Percentiles rank a stretch among this genome's conserved stretches.
Evolutionary conservation across 305 asterid species (phyloP).

Genomic region (Fraxinus ornus): DNA sequence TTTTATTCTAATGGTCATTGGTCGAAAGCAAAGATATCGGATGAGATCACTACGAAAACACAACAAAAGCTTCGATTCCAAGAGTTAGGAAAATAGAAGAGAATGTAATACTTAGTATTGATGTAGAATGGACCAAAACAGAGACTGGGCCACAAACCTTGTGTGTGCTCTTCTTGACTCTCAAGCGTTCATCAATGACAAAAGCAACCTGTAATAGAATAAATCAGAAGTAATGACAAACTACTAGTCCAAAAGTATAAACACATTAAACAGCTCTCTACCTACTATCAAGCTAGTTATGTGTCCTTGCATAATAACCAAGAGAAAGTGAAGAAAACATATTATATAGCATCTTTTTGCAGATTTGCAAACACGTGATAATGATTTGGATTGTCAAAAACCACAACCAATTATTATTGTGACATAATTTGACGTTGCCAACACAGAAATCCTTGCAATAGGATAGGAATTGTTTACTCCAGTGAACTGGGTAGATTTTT

Average conservation of each 20-base stretch:
- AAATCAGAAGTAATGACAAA: slow-evolving; percentile 16
- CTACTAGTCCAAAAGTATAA: slow-evolving; percentile 11
- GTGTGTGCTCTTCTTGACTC: slow-evolving; percentile 64
- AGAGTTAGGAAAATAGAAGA: slow-evolving; percentile 3
- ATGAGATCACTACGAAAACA: neutral
- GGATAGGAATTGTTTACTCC: slow-evolving; percentile 8
- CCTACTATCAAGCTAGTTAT: slow-evolving; percentile 11
- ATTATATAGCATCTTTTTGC: slow-evolving; percentile 12
- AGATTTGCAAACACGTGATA: neutral
- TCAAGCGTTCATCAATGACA: slow-evolving; percentile 86
- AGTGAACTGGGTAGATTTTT: neutral
- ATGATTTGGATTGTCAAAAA: neutral
- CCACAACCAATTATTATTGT: slow-evolving; percentile 4
- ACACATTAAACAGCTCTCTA: slow-evolving; percentile 1
- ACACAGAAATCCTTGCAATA: slow-evolving; percentile 3
- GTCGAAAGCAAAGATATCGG: slow-evolving; percentile 4
- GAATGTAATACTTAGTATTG: slow-evolving; percentile 6
- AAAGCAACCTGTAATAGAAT: slow-evolving; percentile 60
- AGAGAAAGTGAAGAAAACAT: slow-evolving; percentile 2
- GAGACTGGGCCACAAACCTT: slow-evolving; percentile 56
- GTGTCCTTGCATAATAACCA: slow-evolving; percentile 13
- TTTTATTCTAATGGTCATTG: slow-evolving; percentile 16
- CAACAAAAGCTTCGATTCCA: slow-evolving; percentile 13
- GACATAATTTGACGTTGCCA: slow-evolving; percentile 10
- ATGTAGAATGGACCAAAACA: neutral